Percentiles rank a stretch among this genome's conserved stretches.
These are phyloP conservation scores for Geotrichum restrictum DNA, from an alignment of 1,139 yeast species.

Conservation along the genomic window DNA sequence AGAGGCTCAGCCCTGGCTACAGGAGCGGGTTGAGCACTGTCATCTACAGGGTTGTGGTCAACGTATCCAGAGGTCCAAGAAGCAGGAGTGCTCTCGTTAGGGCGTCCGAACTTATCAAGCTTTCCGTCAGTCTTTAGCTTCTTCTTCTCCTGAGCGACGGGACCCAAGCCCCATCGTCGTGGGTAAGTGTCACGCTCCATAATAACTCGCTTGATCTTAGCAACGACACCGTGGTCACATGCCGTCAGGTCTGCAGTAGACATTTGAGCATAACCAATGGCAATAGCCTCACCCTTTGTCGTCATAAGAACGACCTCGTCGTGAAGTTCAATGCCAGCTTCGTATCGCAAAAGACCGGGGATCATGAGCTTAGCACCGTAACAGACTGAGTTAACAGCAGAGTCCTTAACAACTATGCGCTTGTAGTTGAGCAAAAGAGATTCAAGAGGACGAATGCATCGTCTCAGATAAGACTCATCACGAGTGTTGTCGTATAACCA, in stretches of 20 bases:
- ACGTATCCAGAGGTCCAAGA: constrained; percentile 86
- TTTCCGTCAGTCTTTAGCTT: constrained; percentile 96
- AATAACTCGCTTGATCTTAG: constrained; percentile 97
- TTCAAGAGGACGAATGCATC: constrained; percentile 92
- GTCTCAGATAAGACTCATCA: constrained; percentile 92
- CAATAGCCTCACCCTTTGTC: constrained; percentile 99
- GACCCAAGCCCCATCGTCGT: constrained; percentile 99
- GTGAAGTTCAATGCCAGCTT: constrained; percentile 93
- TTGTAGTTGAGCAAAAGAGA: constrained; percentile 89
- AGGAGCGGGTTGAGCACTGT: constrained; percentile 48
- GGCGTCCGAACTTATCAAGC: constrained; percentile 91
- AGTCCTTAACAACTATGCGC: constrained; percentile 95
- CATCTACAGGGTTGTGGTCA: constrained; percentile 51
- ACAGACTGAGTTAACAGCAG: constrained; percentile 97
- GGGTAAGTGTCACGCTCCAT: constrained; percentile 99
- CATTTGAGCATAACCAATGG: constrained; percentile 98
- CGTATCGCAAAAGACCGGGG: constrained; percentile 96
- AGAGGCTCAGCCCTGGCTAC: constrained; percentile 33
- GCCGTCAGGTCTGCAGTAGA: constrained; percentile 93
- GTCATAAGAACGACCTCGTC: constrained; percentile 98
- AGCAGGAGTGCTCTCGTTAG: constrained; percentile 88
- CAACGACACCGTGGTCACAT: constrained; percentile 98
- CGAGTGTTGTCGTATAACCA: constrained; percentile 96
- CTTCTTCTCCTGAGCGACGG: constrained; percentile 97
- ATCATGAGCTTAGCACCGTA: constrained; percentile 99